A percentile compares a stretch with the other conserved stretches of the same genome.
Conservation (phyloP, 2,329 filamentous ascomycete genomes). For the Myriosclerotinia scirpicola region DNA sequence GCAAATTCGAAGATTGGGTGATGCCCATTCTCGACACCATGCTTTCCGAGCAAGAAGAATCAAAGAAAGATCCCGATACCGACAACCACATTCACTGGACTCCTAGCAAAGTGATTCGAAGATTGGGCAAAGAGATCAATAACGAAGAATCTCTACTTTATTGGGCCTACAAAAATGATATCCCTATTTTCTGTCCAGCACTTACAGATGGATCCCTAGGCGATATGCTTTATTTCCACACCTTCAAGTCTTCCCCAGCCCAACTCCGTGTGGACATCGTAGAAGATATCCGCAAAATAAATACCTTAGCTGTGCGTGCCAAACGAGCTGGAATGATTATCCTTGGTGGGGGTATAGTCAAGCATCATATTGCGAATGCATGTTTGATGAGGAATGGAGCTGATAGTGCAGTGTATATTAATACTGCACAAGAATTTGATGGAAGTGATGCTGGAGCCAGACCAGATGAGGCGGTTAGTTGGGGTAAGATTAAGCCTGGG, state of each 20-base stretch:
- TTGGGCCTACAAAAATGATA: constrained; percentile 96
- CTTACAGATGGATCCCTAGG: constrained; percentile 92
- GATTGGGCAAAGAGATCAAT: constrained; percentile 91
- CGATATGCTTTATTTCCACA: constrained; percentile 99
- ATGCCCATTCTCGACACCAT: constrained; percentile 92
- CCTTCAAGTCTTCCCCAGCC: constrained; percentile 80
- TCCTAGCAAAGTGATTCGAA: constrained; percentile 84
- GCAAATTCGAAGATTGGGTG: constrained; percentile 96
- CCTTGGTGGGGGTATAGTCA: constrained; percentile 89
- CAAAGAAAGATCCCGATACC: constrained; percentile 55
- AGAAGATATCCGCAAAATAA: constrained; percentile 89
- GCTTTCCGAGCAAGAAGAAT: constrained; percentile 88
- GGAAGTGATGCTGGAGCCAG: constrained; percentile 93
- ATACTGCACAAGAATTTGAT: constrained; percentile 96
- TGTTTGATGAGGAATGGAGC: constrained; percentile 97
- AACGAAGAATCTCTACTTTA: constrained; percentile 86
- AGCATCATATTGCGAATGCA: constrained; percentile 98
- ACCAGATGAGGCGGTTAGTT: constrained; percentile 95
- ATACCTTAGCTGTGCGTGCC: constrained; percentile 85
- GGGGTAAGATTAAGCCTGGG: constrained; percentile 94
- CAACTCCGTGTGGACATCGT: constrained; percentile 89
- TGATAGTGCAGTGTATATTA: constrained; percentile 95
- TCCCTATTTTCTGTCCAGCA: constrained; percentile 95
- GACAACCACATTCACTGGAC: constrained; percentile 75
- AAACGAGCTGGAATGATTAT: constrained; percentile 94